phyloP scores from a whole-genome alignment of 2,329 filamentous ascomycete genomes.

The Calonectria naviculata region DNA sequence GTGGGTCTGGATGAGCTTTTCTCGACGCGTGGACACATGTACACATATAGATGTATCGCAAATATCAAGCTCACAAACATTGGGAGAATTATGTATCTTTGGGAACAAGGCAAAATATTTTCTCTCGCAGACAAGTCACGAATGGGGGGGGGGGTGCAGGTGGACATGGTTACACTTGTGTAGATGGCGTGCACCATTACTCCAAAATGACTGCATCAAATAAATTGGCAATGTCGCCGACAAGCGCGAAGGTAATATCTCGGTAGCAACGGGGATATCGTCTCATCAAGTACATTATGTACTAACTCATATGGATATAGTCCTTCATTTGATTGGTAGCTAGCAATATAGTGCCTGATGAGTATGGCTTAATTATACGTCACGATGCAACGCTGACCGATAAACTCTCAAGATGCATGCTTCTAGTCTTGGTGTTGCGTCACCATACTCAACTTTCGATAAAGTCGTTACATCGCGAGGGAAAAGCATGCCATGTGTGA shows the following conservation, averaged over 20 bases:
- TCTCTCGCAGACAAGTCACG: background rate
- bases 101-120: background rate
- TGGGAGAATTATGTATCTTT: background rate
- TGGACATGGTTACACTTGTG: background rate
- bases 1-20: too few relatives aligned
- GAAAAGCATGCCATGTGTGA: background rate
- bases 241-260: background rate
- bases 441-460: background rate
- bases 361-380: background rate
- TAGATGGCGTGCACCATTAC: background rate
- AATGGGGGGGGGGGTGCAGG: background rate
- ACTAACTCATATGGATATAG: background rate
- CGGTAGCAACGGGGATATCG: background rate
- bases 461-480: background rate
- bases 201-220: background rate
- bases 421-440: background rate
- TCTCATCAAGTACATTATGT: background rate
- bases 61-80: background rate
- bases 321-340: background rate
- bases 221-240: background rate
- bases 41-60: background rate
- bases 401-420: background rate
- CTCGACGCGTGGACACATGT: too few relatives aligned
- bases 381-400: background rate
- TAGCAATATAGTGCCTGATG: background rate